A percentile compares a stretch with the other conserved stretches of the same genome.
phyloP scores from a whole-genome alignment of 805 yeast species.

The Wickerhamomyces hampshirensis region DNA sequence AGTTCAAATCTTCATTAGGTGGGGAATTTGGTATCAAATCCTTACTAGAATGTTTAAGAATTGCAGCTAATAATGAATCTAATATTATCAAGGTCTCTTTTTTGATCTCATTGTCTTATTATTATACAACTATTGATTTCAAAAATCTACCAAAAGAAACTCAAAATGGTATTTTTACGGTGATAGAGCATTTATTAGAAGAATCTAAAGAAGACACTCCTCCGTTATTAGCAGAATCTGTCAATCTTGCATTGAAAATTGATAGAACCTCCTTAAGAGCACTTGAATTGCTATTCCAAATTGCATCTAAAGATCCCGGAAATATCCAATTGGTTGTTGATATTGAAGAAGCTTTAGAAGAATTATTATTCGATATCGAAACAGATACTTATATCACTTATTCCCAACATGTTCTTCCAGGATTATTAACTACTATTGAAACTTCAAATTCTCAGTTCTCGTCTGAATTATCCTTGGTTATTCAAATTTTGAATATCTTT shows the following conservation, averaged over 20 bases:
- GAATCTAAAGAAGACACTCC: conserved; percentile 80
- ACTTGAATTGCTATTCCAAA: conserved; percentile 52
- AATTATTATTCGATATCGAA: conserved; percentile 46
- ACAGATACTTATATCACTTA: conserved; percentile 39
- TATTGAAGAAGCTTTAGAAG: conserved; percentile 63
- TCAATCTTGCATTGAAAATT: conserved; percentile 53
- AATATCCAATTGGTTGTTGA: conserved; percentile 67
- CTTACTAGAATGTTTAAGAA: conserved; percentile 18
- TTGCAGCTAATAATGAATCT: conserved; percentile 26
- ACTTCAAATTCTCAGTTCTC: conserved; percentile 41
- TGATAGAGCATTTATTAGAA: conserved; percentile 34
- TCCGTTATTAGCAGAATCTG: conserved; percentile 63
- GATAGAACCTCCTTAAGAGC: conserved; percentile 30
- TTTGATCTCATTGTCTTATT: conserved; percentile 52
- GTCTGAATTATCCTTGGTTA: conserved; percentile 52
- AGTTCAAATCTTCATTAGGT: conserved; percentile 35
- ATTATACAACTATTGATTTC: conserved; percentile 32
- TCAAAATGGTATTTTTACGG: conserved; percentile 24
- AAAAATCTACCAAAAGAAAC: conserved; percentile 18
- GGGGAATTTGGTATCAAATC: conserved; percentile 27
- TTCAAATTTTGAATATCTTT: conserved; percentile 51
- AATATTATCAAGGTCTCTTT: conserved; percentile 27
- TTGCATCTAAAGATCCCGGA: conserved; percentile 70
- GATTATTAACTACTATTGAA: conserved; percentile 36
- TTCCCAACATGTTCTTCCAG: conserved; percentile 51